These are phyloP conservation scores for Lactifluus rugatus DNA, from an alignment of 768 basidiomycete genomes.

Conservation along the genomic window DNA sequence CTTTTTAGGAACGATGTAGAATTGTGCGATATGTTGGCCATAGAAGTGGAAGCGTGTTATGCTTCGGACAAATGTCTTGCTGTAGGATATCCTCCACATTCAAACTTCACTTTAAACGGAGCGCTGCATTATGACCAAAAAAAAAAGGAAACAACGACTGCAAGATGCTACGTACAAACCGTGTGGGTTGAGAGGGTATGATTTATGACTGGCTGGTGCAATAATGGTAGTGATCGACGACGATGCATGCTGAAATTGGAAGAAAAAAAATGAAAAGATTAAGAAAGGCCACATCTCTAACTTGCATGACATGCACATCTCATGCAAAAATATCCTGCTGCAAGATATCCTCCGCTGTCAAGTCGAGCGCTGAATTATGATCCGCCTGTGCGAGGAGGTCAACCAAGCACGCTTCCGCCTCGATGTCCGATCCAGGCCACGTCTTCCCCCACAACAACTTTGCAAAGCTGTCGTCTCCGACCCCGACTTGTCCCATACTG, in stretches of 20 bases:
- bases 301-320: neutral
- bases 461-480: neutral
- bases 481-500: neutral
- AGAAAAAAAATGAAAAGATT: neutral
- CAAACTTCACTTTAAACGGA: too few species aligned
- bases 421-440: neutral
- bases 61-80: too few species aligned
- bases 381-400: neutral
- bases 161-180: neutral
- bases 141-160: too few species aligned
- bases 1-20: too few species aligned
- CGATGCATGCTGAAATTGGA: neutral
- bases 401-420: neutral
- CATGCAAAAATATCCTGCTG: slow-evolving; percentile 9
- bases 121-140: too few species aligned
- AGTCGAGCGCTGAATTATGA: neutral
- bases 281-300: neutral
- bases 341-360: slow-evolving; percentile 11
- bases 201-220: neutral
- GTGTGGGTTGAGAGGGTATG: neutral
- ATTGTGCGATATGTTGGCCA: too few species aligned
- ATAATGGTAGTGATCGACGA: neutral
- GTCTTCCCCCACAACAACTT: slow-evolving; percentile 1
- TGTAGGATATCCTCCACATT: too few species aligned
- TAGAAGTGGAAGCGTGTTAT: too few species aligned